Conservation (phyloP, 1,284 basidiomycete species). For the Boletus albobrunnescens region DNA sequence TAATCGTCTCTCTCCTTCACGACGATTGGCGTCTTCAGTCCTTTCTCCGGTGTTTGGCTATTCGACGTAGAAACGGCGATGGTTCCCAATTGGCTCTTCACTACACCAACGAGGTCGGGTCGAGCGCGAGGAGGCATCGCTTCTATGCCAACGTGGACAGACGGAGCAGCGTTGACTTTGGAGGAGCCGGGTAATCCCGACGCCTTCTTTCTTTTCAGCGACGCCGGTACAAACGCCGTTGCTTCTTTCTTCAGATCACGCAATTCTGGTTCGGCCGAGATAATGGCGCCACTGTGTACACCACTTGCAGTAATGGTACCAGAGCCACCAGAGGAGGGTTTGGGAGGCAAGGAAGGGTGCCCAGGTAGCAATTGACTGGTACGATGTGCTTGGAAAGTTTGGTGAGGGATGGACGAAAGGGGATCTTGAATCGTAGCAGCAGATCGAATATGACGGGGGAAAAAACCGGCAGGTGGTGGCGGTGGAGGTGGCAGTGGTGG, state of each 20-base stretch:
- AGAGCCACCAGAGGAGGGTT: constrained; percentile 29
- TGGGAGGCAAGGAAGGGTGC: constrained; percentile 42
- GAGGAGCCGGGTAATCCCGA: constrained; percentile 33
- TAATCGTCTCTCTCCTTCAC: constrained; percentile 63
- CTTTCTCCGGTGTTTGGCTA: constrained; percentile 26
- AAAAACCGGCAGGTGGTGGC: constrained; percentile 37
- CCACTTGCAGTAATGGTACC: constrained; percentile 46
- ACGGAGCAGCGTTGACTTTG: constrained; percentile 63
- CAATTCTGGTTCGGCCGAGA: constrained; percentile 79
- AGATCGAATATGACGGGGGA: constrained; percentile 49
- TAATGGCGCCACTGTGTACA: constrained; percentile 49
- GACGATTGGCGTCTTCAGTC: constrained; percentile 11
- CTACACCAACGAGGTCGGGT: constrained; percentile 61
- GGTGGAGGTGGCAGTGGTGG: constrained; percentile 22
- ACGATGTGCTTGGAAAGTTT: constrained; percentile 61
- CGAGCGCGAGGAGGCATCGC: constrained; percentile 37
- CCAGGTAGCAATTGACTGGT: constrained; percentile 31
- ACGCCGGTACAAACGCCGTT: constrained; percentile 79
- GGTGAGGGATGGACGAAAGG: constrained; percentile 57
- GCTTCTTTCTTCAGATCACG: constrained; percentile 91
- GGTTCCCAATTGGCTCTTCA: constrained; percentile 57
- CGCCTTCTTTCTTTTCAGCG: constrained; percentile 62
- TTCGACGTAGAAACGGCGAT: constrained; percentile 16
- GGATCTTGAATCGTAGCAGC: constrained; percentile 57
- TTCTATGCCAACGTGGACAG: constrained; percentile 39